These are phyloP conservation scores for Candida morakotiae DNA, from an alignment of 805 yeast species.

Conservation along the genomic window DNA sequence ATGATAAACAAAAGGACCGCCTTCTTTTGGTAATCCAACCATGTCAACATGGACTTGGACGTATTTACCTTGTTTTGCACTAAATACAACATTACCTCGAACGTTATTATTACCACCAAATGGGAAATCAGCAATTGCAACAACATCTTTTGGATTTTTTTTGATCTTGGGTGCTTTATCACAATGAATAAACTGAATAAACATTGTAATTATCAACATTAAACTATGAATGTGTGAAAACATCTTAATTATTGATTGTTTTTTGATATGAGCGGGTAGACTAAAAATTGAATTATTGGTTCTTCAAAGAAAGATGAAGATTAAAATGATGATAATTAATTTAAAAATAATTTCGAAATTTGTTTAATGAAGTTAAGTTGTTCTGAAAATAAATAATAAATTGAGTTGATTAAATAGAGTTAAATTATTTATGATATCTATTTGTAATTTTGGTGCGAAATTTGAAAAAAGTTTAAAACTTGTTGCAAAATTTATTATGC, in stretches of 20 bases:
- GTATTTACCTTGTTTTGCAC: conserved; percentile 51
- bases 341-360: conserved; percentile 4
- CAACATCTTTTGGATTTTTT: conserved; percentile 46
- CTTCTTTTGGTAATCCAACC: conserved; percentile 61
- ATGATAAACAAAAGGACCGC: conserved; percentile 69
- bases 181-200: background rate
- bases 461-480: too few relatives aligned
- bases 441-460: background rate
- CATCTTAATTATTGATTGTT: background rate
- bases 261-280: conserved; percentile 1
- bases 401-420: too few relatives aligned
- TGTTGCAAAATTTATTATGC: conserved; percentile 2
- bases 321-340: conserved; percentile 3
- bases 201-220: background rate
- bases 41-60: conserved; percentile 67
- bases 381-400: too few relatives aligned
- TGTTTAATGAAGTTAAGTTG: too few relatives aligned
- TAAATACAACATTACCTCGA: conserved; percentile 54
- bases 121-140: conserved; percentile 58
- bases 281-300: background rate
- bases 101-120: conserved; percentile 37
- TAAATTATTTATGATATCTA: too few relatives aligned
- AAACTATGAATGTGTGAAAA: too few relatives aligned
- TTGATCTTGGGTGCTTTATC: conserved; percentile 46
- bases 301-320: conserved; percentile 8